These are phyloP conservation scores for Viridothelium virens DNA, from an alignment of 495 filamentous ascomycete genomes.

Conservation along the genomic window DNA sequence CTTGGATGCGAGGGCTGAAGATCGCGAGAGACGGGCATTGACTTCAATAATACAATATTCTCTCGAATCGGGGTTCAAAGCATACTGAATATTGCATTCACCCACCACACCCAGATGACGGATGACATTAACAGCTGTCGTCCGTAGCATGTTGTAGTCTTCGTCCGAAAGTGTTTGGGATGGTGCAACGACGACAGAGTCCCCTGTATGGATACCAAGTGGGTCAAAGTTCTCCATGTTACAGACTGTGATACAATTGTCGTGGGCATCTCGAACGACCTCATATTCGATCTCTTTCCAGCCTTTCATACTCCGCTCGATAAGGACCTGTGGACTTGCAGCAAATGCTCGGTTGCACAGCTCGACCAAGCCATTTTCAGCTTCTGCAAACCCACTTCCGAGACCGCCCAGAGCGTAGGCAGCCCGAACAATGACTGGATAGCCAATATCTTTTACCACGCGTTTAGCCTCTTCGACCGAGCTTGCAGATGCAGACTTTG, in stretches of 20 bases:
- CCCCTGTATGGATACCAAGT: slow-evolving; percentile 90
- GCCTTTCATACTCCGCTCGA: slow-evolving; percentile 98
- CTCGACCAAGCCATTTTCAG: slow-evolving; percentile 76
- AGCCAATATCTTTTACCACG: slow-evolving; percentile 82
- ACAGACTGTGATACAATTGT: slow-evolving; percentile 98
- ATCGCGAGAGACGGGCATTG: slow-evolving; percentile 93
- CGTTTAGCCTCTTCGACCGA: slow-evolving; percentile 75
- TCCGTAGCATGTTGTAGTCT: slow-evolving; percentile 98
- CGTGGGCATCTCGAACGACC: slow-evolving; percentile 83
- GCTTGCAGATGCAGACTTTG: slow-evolving; percentile 87
- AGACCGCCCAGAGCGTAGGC: slow-evolving; percentile 94
- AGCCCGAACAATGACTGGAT: slow-evolving; percentile 93
- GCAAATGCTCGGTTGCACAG: slow-evolving; percentile 94
- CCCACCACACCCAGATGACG: slow-evolving; percentile 91
- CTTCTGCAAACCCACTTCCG: slow-evolving; percentile 89
- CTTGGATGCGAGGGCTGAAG: slow-evolving; percentile 93
- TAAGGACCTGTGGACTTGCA: slow-evolving; percentile 88
- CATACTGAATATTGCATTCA: slow-evolving; percentile 98
- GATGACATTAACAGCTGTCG: slow-evolving; percentile 92
- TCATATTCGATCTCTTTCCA: slow-evolving; percentile 99
- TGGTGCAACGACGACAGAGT: slow-evolving; percentile 93
- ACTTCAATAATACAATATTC: slow-evolving; percentile 99
- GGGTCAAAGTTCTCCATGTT: slow-evolving; percentile 99
- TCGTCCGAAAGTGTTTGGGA: slow-evolving; percentile 94
- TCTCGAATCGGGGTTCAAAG: slow-evolving; percentile 84